Evolutionary conservation across 805 yeast species (phyloP), one percentile per base, ranked within the genome.

Genomic region (Starmerella davenportii): DNA sequence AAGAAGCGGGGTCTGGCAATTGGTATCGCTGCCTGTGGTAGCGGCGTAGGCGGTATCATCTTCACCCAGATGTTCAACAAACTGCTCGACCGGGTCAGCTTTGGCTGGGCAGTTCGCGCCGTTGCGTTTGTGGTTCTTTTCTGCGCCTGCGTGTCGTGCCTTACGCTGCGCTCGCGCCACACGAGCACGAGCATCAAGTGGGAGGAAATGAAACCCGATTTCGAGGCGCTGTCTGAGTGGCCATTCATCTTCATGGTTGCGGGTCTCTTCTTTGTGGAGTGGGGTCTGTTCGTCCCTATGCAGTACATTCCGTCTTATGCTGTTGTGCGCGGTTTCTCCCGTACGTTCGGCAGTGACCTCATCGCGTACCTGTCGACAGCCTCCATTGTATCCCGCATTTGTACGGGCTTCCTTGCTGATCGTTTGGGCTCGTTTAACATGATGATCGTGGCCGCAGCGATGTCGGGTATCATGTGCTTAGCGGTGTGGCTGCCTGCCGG

Each of bases 401-500:
- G 71, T 4, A 76, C 79, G 0, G 78, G 76, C 3, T 54, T 59
- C 36, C 42, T 65, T 3, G 74, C 79, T 2, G 79, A 73, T 48
- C 50, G 51, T 23, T 46, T 61, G 35, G 82, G 82, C 3, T 61
- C 67, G 18, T 73, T 66, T 53, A 76, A 74, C 50, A 63, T 72
- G 38, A 69, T 73, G 68, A 53, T 64, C 9, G 33, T 61, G 2
- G 65, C 73, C 59, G 53, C 68, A n/a, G 25, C 54, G 2, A 56
- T 70, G 5, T 59, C 69, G n/a, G 57, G 66, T 1, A 11, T 74
- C 0, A 53, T 70, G 16, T 62, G 70, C 2, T 58, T 76, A 35
- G 61, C 63, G 0, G 49, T 76, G n/a, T 76, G 84, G 84, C 55
- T 75, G 17, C 84, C 85, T 1, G 68, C 74, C 39, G 53, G 57